Conservation (phyloP, 176 grass and related monocot genomes). For the Aegilops sharonensis region DNA sequence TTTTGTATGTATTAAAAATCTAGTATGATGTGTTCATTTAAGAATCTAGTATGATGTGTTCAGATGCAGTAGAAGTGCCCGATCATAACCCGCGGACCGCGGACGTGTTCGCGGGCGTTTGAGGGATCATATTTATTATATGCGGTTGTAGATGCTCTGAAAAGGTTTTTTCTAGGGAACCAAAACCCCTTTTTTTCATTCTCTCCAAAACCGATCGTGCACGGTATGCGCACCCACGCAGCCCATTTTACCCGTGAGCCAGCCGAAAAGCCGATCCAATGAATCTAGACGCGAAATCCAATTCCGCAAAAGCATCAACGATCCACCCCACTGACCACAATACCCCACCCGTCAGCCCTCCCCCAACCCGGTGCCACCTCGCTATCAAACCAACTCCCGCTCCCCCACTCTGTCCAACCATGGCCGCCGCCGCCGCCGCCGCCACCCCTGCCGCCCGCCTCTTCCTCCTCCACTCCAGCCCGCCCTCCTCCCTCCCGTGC, state of each 20-base stretch:
- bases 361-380: neutral
- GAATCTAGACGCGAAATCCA: neutral
- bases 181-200: too few species aligned
- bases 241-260: neutral
- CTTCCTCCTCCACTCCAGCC: neutral
- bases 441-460: constrained; percentile 19
- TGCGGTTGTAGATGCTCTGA: too few species aligned
- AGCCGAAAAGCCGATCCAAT: neutral
- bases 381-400: constrained; percentile 4
- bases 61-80: too few species aligned
- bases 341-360: neutral
- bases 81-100: too few species aligned
- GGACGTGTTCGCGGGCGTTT: too few species aligned
- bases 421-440: constrained; percentile 36
- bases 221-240: neutral
- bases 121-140: too few species aligned
- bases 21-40: too few species aligned
- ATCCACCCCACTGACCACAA: neutral
- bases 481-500: neutral
- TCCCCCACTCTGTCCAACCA: neutral
- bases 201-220: neutral
- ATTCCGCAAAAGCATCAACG: neutral
- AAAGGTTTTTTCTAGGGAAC: too few species aligned
- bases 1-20: too few species aligned
- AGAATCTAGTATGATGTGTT: too few species aligned